Evolutionary conservation across 768 basidiomycete genomes (phyloP).

Genomic region (Boletus coccyginus): DNA sequence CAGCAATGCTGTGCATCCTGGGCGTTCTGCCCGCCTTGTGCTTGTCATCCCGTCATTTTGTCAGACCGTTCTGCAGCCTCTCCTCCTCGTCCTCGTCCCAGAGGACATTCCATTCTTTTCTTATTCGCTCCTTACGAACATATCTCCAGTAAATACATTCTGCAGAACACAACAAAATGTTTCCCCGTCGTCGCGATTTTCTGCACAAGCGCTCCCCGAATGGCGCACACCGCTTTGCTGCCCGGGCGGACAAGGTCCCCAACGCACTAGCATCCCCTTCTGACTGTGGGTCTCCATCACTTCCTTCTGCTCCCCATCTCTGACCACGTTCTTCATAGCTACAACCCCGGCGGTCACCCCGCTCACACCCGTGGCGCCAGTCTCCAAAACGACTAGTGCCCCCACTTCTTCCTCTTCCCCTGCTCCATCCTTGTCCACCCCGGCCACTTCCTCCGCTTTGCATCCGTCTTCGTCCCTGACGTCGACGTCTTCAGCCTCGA

Average conservation of each 20-base stretch:
- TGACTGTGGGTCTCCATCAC: neutral
- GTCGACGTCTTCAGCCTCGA: neutral
- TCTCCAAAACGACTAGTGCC: constrained; percentile 16
- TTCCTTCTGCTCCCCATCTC: neutral
- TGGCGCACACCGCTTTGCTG: constrained; percentile 8
- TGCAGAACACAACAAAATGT: constrained; percentile 7
- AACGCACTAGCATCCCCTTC: neutral
- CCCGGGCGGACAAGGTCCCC: neutral
- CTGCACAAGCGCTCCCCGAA: constrained; percentile 16
- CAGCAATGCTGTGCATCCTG: neutral
- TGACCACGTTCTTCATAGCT: constrained; percentile 7
- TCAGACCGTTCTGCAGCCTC: neutral
- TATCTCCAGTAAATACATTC: neutral
- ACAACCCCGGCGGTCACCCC: neutral
- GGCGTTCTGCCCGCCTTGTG: neutral
- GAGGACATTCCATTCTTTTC: constrained; percentile 17
- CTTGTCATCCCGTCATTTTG: neutral
- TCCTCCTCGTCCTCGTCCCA: neutral
- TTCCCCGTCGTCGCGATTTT: constrained; percentile 8
- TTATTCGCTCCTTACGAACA: constrained; percentile 24
- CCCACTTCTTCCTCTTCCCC: constrained; percentile 9
- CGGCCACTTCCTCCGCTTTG: constrained; percentile 6
- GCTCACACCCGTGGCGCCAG: neutral
- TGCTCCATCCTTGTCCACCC: constrained; percentile 3
- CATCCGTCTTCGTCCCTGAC: constrained; percentile 5